A percentile compares a stretch with the other conserved stretches of the same genome.
These are phyloP conservation scores for Vicia villosa DNA, from an alignment of 306 rosid species.

Conservation along the genomic window DNA sequence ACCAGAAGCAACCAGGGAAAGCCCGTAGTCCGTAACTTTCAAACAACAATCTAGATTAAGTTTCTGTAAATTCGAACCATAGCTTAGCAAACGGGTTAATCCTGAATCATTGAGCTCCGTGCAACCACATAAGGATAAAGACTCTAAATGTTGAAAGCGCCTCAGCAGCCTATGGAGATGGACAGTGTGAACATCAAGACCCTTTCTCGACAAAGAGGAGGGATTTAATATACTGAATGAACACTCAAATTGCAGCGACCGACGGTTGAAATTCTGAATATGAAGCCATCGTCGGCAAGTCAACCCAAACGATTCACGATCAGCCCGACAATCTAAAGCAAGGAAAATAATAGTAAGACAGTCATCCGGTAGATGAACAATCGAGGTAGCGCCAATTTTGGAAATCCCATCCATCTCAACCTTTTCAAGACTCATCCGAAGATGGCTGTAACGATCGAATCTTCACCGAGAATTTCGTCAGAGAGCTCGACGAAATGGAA, in stretches of 20 bases:
- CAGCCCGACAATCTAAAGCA: conserved; percentile 46
- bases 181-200: conserved; percentile 35
- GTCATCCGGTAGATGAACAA: conserved; percentile 62
- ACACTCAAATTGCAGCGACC: conserved; percentile 55
- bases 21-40: conserved; percentile 55
- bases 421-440: conserved; percentile 51
- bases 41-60: conserved; percentile 58
- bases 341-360: conserved; percentile 59
- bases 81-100: conserved; percentile 46
- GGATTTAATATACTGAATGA: conserved; percentile 44
- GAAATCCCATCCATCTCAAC: conserved; percentile 49
- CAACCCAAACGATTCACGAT: conserved; percentile 67
- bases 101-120: conserved; percentile 51
- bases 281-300: conserved; percentile 61
- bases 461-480: conserved; percentile 51
- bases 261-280: conserved; percentile 54
- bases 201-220: conserved; percentile 35
- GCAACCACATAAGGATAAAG: conserved; percentile 64
- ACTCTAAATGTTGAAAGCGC: conserved; percentile 62
- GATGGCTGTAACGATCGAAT: conserved; percentile 59
- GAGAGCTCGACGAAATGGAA: conserved; percentile 49
- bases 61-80: conserved; percentile 54
- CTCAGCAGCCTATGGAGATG: conserved; percentile 52
- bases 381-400: conserved; percentile 41
- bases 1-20: conserved; percentile 50